Base-by-base conservation (phyloP, 805 yeast genomes). In the Candida sanyiensis region DNA sequence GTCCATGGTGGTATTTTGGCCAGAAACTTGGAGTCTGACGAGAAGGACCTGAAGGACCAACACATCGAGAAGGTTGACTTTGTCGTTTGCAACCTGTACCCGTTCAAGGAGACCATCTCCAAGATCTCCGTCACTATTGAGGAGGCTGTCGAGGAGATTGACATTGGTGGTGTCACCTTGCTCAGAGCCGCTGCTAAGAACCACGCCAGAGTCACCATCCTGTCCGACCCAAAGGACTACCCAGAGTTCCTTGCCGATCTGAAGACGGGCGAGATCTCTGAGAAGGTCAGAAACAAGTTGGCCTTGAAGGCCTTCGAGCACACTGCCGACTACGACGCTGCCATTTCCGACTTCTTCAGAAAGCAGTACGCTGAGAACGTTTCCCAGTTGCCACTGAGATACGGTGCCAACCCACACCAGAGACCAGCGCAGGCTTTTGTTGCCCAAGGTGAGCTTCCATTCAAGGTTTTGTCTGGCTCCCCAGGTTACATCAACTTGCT, bases 391-490 rank as follows among this genome's bases (percentile, higher is more conserved):
- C 90, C 97, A 21, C 75, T 93, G 57, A 82, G 98, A 72, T 93
- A 93, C 65, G 98, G 98, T 63, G 96, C 96, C 43, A 93, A 93
- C 72, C 98, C 98, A 44, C 97, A 93, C 66, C 98, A 93, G 73
- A 93, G 87, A 67, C 98, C 98, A 35, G 97, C 98, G 22, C 98
- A 93, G 72, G 96, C 97, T 38, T 93, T 66, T 59, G 95, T 93
- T 42, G 63, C 80, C 42, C 76, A 80, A 50, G 96, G 94, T 55
- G 83, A 82, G 50, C 75, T 93, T 50, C 98, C 98, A 36, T 90
- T 93, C 73, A 83, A 83, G 69, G 97, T 90, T 20, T 72, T 93
- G 54, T 70, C 80, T 51, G 98, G 98, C 44, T 82, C 96, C 41
- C 98, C 98, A 49, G 97, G 98, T 53, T 93, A 93, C 73, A 89